phyloP scores from a whole-genome alignment of 2,329 filamentous ascomycete species.

The Aspergillus sojae region DNA sequence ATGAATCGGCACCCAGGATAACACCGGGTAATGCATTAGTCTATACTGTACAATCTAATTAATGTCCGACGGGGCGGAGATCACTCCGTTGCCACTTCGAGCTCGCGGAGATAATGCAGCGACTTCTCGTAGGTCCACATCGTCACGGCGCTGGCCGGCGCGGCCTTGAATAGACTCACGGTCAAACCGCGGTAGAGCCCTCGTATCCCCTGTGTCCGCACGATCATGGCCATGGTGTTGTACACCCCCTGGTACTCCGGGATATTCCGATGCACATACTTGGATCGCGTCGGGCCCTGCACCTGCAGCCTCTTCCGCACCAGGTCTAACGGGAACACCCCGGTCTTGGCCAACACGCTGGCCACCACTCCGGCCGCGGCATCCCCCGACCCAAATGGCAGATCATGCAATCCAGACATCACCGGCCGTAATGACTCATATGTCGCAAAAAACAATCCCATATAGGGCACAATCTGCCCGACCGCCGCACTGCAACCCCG shows the following conservation, averaged over 20 bases:
- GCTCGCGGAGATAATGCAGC: conserved; percentile 60
- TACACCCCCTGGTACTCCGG: conserved; percentile 76
- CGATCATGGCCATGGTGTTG: conserved; percentile 67
- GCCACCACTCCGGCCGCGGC: conserved; percentile 80
- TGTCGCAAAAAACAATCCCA: conserved; percentile 91
- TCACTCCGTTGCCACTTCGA: conserved; percentile 28
- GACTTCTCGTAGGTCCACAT: conserved; percentile 92
- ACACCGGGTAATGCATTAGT: conserved; percentile 9
- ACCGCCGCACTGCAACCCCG: conserved; percentile 80
- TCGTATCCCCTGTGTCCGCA: conserved; percentile 71
- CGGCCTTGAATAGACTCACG: conserved; percentile 89
- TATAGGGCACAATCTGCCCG: conserved; percentile 88
- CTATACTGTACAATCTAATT: conserved; percentile 11
- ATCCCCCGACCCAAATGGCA: conserved; percentile 77
- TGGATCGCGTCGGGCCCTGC: conserved; percentile 79
- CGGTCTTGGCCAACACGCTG: conserved; percentile 81
- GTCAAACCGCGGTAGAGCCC: conserved; percentile 86
- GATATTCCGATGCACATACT: conserved; percentile 85
- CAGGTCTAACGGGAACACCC: conserved; percentile 89
- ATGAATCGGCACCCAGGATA: neutral
- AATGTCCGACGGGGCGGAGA: neutral
- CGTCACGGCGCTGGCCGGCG: conserved; percentile 87
- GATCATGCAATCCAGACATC: conserved; percentile 46
- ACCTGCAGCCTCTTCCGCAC: conserved; percentile 93
- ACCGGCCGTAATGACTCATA: conserved; percentile 76